Evolutionary conservation across 108 stramenopile species (phyloP), one percentile per base, ranked within the genome.

Genomic region (Licmophora abbreviata): DNA sequence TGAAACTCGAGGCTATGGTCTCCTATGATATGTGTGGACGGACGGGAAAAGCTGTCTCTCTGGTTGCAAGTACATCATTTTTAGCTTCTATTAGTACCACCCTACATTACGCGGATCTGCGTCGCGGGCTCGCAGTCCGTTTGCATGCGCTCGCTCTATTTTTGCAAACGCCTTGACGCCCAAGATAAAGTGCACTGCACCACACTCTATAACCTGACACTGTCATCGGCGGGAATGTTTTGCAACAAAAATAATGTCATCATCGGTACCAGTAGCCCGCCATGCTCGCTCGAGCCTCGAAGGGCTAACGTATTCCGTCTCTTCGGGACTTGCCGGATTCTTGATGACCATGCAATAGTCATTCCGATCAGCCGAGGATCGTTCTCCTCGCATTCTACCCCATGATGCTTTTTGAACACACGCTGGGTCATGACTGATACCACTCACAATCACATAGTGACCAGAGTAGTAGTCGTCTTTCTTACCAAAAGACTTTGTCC

Each of bases 241-340:
- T 64, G 45, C 29, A 44, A 88, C 27, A 48, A 88, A 81, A 14
- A 85, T 68, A 17, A 88, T 52, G 69, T 88, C 87, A 46, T 83
- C 66, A 51, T 88, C 87, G 8, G 87, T 88, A 0, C 87, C 87
- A 25, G 51, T 58, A 3, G 87, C 65, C 25, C 73, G 56, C 87
- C 87, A 79, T 29, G 87, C 63, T 29, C 58, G 28, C 38, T 84
- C 81, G 42, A 88, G 76, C 1, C 55, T 57, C 20, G 22, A 29
- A 23, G 74, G 69, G 11, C 66, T 46, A 1, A 85, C 61, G 48
- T 46, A 46, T 3, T 46, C 45, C 22, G 24, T 25, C n/a, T 46
- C 23, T 30, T 62, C 52, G 40, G 50, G 51, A 37, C 49, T 51
- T 15, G 48, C 65, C 10, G 70, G 70, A 54, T 73, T 73, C 34